Evolutionary conservation across 495 filamentous ascomycete species (phyloP).

Genomic region (Penicillium malachiteum): DNA sequence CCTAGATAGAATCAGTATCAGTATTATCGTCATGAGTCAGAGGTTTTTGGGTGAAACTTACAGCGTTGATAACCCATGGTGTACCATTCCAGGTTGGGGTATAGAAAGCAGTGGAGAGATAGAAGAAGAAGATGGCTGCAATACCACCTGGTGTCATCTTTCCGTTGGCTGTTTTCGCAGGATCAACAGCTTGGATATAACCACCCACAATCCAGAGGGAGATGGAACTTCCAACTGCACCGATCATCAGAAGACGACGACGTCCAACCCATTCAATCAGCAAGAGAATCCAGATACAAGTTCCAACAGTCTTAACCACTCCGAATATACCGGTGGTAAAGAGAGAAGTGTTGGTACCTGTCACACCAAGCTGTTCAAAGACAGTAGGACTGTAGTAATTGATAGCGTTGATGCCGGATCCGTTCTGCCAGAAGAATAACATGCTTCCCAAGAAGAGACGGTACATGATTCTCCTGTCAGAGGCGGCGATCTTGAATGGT

Average conservation of each 20-base stretch:
- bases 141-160: constrained; percentile 56
- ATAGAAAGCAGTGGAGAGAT: constrained; percentile 78
- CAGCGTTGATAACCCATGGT: constrained; percentile 62
- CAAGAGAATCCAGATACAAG: constrained; percentile 64
- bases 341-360: constrained; percentile 45
- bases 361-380: constrained; percentile 58
- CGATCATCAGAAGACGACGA: constrained; percentile 65
- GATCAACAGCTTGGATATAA: constrained; percentile 61
- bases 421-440: constrained; percentile 68
- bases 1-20: constrained; percentile 36
- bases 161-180: constrained; percentile 28
- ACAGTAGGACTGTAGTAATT: constrained; percentile 65
- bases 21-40: not conserved
- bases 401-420: constrained; percentile 66
- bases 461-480: constrained; percentile 55
- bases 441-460: constrained; percentile 66
- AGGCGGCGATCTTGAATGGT: constrained; percentile 59
- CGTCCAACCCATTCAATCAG: constrained; percentile 71
- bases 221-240: constrained; percentile 64
- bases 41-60: not conserved
- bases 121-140: constrained; percentile 75
- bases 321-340: constrained; percentile 56
- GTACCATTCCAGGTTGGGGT: constrained; percentile 74
- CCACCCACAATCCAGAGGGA: constrained; percentile 76
- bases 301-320: constrained; percentile 56